phyloP scores from a whole-genome alignment of 2,329 filamentous ascomycete species.

The Hypoxylon sp. region DNA sequence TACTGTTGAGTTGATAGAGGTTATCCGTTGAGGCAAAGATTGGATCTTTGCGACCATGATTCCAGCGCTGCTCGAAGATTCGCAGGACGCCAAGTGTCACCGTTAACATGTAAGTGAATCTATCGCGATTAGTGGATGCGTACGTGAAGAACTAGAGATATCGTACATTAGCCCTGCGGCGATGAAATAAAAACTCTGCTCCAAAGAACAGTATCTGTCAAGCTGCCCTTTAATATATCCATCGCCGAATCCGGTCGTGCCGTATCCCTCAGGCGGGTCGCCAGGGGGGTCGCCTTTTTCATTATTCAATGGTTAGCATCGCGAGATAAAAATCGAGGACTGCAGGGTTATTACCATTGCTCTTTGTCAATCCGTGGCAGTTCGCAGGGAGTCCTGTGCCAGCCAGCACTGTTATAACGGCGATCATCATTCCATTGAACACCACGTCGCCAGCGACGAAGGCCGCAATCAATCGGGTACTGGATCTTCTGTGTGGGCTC shows the following conservation, averaged over 20 bases:
- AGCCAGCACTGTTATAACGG: constrained; percentile 54
- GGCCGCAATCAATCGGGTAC: constrained; percentile 45
- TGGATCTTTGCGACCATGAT: constrained; percentile 45
- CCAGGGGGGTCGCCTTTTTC: constrained; percentile 32
- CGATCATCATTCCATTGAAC: constrained; percentile 51
- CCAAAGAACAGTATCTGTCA: constrained; percentile 46
- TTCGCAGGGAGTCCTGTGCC: constrained; percentile 53
- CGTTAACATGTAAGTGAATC: constrained; percentile 50
- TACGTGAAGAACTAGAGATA: background rate
- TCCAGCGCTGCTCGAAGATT: constrained; percentile 51
- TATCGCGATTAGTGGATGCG: constrained; percentile 33
- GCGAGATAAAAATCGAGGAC: background rate
- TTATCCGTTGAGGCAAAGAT: constrained; percentile 43
- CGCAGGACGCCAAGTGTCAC: constrained; percentile 50
- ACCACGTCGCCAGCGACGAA: constrained; percentile 53
- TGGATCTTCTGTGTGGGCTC: constrained; percentile 43
- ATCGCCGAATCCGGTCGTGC: constrained; percentile 53
- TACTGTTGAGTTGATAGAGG: constrained; percentile 28
- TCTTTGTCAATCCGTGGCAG: constrained; percentile 52
- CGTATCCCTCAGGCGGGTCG: constrained; percentile 43
- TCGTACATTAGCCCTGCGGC: constrained; percentile 51
- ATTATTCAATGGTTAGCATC: constrained; percentile 18
- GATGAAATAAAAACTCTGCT: constrained; percentile 54
- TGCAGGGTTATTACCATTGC: constrained; percentile 39
- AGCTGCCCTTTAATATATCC: constrained; percentile 41